phyloP scores from a whole-genome alignment of 208 protist species.

The Leishmania arabica region DNA sequence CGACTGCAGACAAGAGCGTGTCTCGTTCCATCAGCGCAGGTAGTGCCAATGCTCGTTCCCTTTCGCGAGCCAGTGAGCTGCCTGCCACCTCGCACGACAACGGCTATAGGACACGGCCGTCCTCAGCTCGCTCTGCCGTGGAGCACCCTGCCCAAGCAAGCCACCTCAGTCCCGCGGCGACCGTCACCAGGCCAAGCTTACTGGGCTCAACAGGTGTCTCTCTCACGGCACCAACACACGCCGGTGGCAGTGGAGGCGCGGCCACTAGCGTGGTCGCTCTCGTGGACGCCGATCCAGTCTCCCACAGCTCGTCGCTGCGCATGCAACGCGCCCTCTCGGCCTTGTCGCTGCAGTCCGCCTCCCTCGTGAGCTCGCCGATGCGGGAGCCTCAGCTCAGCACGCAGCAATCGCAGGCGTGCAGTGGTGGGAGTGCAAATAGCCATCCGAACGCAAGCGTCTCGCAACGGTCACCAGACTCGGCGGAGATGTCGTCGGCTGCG shows the following conservation, averaged over 20 bases:
- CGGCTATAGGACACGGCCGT: constrained; percentile 3
- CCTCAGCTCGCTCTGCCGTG: neutral
- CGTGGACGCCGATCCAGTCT: constrained; percentile 2
- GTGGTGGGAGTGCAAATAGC: constrained; percentile 11
- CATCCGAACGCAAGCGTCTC: constrained; percentile 20
- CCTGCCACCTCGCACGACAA: neutral
- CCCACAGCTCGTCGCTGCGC: constrained; percentile 6
- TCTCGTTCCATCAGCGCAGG: constrained; percentile 17
- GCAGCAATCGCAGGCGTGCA: constrained; percentile 13
- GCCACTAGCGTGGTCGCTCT: neutral
- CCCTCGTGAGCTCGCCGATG: constrained; percentile 23
- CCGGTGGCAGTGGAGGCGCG: neutral
- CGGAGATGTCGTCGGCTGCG: constrained; percentile 28
- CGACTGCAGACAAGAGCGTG: constrained; percentile 1
- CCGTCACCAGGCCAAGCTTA: neutral
- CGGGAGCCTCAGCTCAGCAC: constrained; percentile 14
- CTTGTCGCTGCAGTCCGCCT: constrained; percentile 19
- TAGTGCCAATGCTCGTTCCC: constrained; percentile 10
- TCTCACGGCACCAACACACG: neutral
- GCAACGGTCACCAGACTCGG: constrained; percentile 26
- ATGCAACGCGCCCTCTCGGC: constrained; percentile 22
- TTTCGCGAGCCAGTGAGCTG: constrained; percentile 10
- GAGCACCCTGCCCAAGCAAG: neutral
- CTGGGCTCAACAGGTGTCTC: neutral
- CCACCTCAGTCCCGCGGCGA: neutral